Base-by-base conservation (phyloP, 2,329 filamentous ascomycete genomes). In the Plenodomus biglobosus region DNA sequence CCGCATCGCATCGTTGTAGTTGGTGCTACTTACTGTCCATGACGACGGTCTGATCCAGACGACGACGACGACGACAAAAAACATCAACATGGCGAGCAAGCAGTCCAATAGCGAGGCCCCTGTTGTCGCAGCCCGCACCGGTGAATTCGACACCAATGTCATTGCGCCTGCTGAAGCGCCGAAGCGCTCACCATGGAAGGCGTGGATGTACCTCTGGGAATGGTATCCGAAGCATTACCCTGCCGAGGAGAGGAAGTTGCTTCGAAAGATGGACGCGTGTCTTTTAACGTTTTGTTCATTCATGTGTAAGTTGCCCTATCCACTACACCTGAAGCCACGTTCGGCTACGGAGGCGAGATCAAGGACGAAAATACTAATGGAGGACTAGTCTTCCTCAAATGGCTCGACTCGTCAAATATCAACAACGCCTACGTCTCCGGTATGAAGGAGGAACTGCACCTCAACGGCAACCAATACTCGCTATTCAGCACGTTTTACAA, bases 401-500 rank as follows among this genome's bases (percentile, higher is more conserved):
- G 69, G 64, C 61, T 72, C 40, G 68, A 71, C 47, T 65, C 60
- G 8, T 64, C 61, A n/a, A 71, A 71, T 44, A 63, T 70, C 55
- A 66, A 63, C 37, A 85, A 82, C 75, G 75, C 65, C 50, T 70
- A 71, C 24, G 69, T 76, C 5, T 68, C 68, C 5, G 68, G 69
- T 32, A 66, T 72, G 52, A 69, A 61, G 32, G 61, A 62, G 42
- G 64, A 69, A 32, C 50, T 69, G 2, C 44, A 57, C 3, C 59
- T 73, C n/a, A 61, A 67, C 18, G 83, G 82, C 2, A 83, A 86
- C 44, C 76, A 86, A 58, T 88, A 88, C 53, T 72, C 64, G 1
- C 55, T 69, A 1, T 70, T 70, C 42, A 64, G 67, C 34, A 75
- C 86, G 0, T 84, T 69, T 36, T 71, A 72, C 55, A 69, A 72